These are phyloP conservation scores for Diospyros lotus DNA, from an alignment of 148 eudicot genomes.

Conservation along the genomic window DNA sequence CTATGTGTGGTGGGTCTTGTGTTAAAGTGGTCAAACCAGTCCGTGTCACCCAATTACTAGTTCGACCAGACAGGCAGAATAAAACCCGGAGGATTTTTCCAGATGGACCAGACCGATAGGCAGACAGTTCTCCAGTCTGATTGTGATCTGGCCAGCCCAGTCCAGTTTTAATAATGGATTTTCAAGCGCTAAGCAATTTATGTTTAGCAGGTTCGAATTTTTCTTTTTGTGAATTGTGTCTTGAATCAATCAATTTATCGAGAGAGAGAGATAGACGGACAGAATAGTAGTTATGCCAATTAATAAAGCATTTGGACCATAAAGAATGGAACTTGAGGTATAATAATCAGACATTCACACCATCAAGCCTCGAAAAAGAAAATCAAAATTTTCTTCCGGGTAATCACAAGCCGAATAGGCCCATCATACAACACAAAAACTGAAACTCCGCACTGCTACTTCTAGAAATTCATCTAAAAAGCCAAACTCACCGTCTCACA, in stretches of 20 bases:
- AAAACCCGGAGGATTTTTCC: too few relatives aligned
- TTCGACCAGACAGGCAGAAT: too few relatives aligned
- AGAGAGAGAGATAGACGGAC: neutral
- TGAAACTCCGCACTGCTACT: neutral
- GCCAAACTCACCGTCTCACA: neutral
- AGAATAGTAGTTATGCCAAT: neutral
- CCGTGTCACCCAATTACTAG: too few relatives aligned
- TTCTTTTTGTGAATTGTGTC: neutral
- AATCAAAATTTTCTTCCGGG: neutral
- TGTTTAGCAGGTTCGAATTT: neutral
- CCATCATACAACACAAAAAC: neutral
- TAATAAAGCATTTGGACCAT: neutral
- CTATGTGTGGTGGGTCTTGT: too few relatives aligned
- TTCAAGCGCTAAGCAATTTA: neutral
- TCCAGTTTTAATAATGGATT: neutral
- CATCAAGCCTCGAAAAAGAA: neutral
- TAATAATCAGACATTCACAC: neutral
- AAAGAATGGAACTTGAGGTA: neutral
- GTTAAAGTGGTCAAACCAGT: too few relatives aligned
- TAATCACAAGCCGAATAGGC: neutral
- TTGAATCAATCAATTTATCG: neutral
- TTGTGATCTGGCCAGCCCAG: too few relatives aligned
- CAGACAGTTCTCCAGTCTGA: too few relatives aligned
- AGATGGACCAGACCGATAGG: too few relatives aligned
- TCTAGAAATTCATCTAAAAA: neutral